A percentile compares a stretch with the other conserved stretches of the same genome.
These are phyloP conservation scores for Aristolochia contorta DNA, from an alignment of 164 flowering plant species.

Conservation along the genomic window DNA sequence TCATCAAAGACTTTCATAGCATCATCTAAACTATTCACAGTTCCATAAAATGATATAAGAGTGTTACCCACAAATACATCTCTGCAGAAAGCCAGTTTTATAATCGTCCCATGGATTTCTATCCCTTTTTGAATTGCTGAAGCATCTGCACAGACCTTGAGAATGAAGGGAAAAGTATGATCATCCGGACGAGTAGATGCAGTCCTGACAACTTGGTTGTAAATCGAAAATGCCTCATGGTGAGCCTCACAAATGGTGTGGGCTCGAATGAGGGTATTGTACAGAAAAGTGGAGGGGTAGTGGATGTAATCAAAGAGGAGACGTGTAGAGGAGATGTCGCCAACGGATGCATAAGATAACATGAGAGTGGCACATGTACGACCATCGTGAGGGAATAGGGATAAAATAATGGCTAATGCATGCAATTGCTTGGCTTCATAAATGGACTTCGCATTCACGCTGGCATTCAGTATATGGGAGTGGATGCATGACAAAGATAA, in stretches of 20 bases:
- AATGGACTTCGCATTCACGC: constrained; percentile 5
- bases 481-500: neutral
- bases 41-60: constrained; percentile 8
- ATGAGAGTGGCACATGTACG: constrained; percentile 9
- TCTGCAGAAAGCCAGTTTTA: constrained; percentile 5
- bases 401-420: constrained; percentile 7
- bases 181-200: constrained; percentile 9
- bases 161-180: constrained; percentile 14
- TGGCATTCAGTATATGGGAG: constrained; percentile 2
- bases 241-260: neutral
- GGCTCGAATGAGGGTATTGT: constrained; percentile 12
- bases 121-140: constrained; percentile 5
- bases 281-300: constrained; percentile 6
- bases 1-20: constrained; percentile 10
- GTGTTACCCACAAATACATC: constrained; percentile 17
- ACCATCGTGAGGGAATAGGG: constrained; percentile 5
- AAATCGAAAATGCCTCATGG: constrained; percentile 1
- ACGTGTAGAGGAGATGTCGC: constrained; percentile 6
- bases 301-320: constrained; percentile 7
- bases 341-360: constrained; percentile 7
- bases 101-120: constrained; percentile 11
- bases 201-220: constrained; percentile 1
- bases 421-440: constrained; percentile 6
- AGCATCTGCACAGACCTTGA: constrained; percentile 11
- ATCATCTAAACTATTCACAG: neutral